Evolutionary conservation across 305 asterid genomes (phyloP).

Genomic region (Solanum hybrid): DNA sequence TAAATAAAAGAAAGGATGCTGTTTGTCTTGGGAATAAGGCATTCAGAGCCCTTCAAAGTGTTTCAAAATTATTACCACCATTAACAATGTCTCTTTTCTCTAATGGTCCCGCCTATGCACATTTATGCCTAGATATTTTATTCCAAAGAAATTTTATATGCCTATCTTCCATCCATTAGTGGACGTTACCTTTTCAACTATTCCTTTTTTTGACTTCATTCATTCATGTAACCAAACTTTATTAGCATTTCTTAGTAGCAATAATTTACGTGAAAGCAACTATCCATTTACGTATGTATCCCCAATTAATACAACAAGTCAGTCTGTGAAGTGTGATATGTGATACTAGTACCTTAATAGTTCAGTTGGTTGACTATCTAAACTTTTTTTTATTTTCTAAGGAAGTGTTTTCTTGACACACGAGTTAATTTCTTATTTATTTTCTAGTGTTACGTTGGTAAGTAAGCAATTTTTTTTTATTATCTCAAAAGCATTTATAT

Average conservation of each 20-base stretch:
- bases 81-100: background rate
- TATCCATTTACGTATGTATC: background rate
- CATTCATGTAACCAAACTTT: background rate
- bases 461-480: background rate
- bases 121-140: conserved; percentile 1
- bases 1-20: background rate
- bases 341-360: background rate
- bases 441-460: background rate
- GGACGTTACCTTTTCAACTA: background rate
- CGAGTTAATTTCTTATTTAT: no score
- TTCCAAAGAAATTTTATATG: background rate
- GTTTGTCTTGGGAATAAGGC: background rate
- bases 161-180: background rate
- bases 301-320: background rate
- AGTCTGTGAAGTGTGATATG: background rate
- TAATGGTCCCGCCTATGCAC: background rate
- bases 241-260: background rate
- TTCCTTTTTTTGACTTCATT: background rate
- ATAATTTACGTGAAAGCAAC: background rate
- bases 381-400: background rate
- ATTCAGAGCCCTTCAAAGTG: background rate
- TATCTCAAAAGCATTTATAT: no score
- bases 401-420: background rate
- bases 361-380: background rate
- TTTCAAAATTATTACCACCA: background rate